phyloP scores from a whole-genome alignment of 805 yeast genomes.

The Metschnikowia kofuensis region DNA sequence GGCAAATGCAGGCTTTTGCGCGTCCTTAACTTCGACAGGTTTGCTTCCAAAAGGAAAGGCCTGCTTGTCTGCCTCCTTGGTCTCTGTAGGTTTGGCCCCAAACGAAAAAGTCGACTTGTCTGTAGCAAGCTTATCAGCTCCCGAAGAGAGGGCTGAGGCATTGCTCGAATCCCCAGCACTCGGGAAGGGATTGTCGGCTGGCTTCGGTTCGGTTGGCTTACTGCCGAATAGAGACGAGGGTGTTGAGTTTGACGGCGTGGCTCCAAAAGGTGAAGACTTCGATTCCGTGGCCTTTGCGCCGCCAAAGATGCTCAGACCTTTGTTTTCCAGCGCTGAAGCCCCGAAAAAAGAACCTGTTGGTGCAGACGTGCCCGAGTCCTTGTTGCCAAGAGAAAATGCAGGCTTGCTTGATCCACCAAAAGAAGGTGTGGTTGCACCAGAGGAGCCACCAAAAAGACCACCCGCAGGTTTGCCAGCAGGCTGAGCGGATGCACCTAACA shows the following conservation, averaged over 20 bases:
- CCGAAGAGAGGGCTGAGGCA: constrained; percentile 20
- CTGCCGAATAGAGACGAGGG: constrained; percentile 11
- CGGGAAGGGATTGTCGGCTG: constrained; percentile 14
- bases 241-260: constrained; percentile 6
- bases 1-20: constrained; percentile 13
- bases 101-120: constrained; percentile 16
- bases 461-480: background rate
- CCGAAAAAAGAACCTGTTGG: constrained; percentile 3
- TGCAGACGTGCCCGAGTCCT: background rate
- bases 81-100: constrained; percentile 25
- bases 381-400: constrained; percentile 13
- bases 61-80: constrained; percentile 6
- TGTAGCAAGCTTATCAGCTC: constrained; percentile 10
- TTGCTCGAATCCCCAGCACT: constrained; percentile 18
- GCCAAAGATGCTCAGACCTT: constrained; percentile 7
- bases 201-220: constrained; percentile 4
- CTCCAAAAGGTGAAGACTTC: constrained; percentile 10
- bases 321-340: background rate
- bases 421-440: constrained; percentile 2
- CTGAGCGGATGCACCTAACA: background rate
- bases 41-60: constrained; percentile 27
- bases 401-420: constrained; percentile 6
- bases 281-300: constrained; percentile 18
- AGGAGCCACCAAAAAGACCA: constrained; percentile 6
- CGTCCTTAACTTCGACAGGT: constrained; percentile 17